Base-by-base conservation (phyloP, 805 yeast genomes). In the Cyberlindnera mrakii region DNA sequence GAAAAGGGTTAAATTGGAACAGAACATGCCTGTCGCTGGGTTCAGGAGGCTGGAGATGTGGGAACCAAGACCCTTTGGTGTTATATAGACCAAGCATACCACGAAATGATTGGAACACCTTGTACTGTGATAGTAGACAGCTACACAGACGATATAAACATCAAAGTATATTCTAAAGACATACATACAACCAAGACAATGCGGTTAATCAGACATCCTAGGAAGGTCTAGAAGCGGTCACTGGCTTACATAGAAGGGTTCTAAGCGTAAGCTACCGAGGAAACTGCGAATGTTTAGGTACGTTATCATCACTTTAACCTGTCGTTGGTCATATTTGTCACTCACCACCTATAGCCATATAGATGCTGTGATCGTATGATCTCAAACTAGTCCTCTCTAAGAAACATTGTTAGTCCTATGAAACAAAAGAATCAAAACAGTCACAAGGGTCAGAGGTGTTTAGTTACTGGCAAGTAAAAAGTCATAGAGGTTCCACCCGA, bases 191-290 rank as follows among this genome's bases (percentile, higher is more conserved):
- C 18, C 32, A 34, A 17, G 11, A 37, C 25, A 39, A 40, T 27
- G 20, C 39, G 38, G 42, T 41, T 50, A 56, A 78, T 84, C 93
- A 83, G 93, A 84, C 93, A 83, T 84, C 90, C 93, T 80, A 78
- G 90, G 91, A 84, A 83, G 91, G 86, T 72, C 76, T 59, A 63
- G 48, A 72, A 73, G 87, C 93, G 91, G 90, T 82, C 90, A 84
- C 89, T 70, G 88, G 67, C 77, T 72, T 74, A 45, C 78, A 82
- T 66, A 77, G 48, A 81, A 73, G 83, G 85, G 90, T 90, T 82
- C 83, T 88, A 68, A 68, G 68, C 75, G 89, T 80, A 78, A 73
- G 78, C 85, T 84, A 82, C 90, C 93, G 93, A 78, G 91, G 90
- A 84, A 83, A 84, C 93, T 84, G 93, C 91, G 93, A 84, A 83